Conservation (phyloP, 306 rosid genomes). For the Pyrus betulifolia region DNA sequence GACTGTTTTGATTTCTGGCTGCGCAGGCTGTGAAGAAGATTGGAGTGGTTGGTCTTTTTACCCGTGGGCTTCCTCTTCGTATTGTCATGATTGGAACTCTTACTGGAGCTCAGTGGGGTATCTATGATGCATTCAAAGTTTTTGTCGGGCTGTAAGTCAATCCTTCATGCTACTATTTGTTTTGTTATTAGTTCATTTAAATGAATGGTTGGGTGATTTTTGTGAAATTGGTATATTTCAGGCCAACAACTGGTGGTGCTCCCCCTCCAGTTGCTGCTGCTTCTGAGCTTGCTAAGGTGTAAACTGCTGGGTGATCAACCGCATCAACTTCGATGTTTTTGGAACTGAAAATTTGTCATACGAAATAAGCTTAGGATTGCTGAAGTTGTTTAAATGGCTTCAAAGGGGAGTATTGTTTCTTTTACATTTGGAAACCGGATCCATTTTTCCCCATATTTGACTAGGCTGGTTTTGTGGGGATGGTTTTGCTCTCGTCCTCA, state of each 20-base stretch:
- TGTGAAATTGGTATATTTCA: constrained; percentile 21
- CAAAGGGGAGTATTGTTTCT: constrained; percentile 28
- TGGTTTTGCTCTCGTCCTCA: constrained; percentile 79
- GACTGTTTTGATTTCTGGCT: neutral
- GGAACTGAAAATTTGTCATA: constrained; percentile 21
- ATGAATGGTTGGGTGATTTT: neutral
- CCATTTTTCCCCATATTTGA: constrained; percentile 26
- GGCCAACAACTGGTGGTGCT: constrained; percentile 95
- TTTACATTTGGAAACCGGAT: constrained; percentile 30
- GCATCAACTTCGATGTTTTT: constrained; percentile 11
- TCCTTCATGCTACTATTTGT: neutral
- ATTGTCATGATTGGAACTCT: constrained; percentile 96
- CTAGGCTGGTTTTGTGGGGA: constrained; percentile 30
- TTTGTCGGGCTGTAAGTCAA: constrained; percentile 80
- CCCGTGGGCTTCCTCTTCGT: constrained; percentile 98
- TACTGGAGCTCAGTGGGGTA: constrained; percentile 97
- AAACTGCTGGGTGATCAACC: neutral
- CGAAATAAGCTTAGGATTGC: constrained; percentile 51
- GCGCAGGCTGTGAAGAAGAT: constrained; percentile 83
- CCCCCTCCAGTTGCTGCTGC: constrained; percentile 42
- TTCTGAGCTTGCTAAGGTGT: constrained; percentile 27
- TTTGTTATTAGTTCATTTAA: neutral
- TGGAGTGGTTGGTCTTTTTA: constrained; percentile 70
- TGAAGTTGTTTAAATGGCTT: constrained; percentile 37
- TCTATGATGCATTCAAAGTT: constrained; percentile 94